Conservation (phyloP, 495 filamentous ascomycete genomes). For the Bathelium albidoporum region DNA sequence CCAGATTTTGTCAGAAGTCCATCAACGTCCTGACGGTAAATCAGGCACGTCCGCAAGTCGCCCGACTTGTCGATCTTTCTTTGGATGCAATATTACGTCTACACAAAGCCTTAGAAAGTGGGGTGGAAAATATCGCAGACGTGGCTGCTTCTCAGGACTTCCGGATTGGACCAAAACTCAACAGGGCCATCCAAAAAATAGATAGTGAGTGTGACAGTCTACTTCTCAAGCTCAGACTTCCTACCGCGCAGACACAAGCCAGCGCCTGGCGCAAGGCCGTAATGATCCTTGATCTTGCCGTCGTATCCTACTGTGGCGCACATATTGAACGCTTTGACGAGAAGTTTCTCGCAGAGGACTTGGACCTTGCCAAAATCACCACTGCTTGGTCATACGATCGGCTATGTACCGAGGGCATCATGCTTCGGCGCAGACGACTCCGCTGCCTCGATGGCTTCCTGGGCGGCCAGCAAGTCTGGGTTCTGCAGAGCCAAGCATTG, state of each 20-base stretch:
- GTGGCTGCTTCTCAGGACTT: not conserved
- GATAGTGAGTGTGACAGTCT: not conserved
- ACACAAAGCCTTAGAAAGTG: not conserved
- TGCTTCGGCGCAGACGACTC: constrained; percentile 8
- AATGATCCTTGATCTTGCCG: constrained; percentile 7
- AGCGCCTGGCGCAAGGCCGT: constrained; percentile 9
- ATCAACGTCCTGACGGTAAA: constrained; percentile 6
- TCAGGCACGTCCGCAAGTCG: constrained; percentile 2
- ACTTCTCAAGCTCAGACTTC: constrained; percentile 4
- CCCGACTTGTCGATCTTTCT: not conserved
- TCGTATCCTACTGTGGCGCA: constrained; percentile 11
- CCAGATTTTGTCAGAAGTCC: not conserved
- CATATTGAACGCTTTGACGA: constrained; percentile 11
- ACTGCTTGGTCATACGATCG: constrained; percentile 10
- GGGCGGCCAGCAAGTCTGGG: constrained; percentile 5
- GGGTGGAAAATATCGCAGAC: not conserved
- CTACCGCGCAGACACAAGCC: not conserved
- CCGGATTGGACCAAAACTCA: not conserved
- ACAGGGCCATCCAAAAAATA: not conserved
- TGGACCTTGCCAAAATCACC: constrained; percentile 12
- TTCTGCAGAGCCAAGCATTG: constrained; percentile 5
- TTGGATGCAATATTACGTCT: not conserved
- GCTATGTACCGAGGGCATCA: constrained; percentile 9
- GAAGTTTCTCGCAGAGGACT: constrained; percentile 6
- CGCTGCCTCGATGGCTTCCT: constrained; percentile 9